A percentile compares a stretch with the other conserved stretches of the same genome.
Conservation (phyloP, 345 rosid species). For the Corymbia maculata region DNA sequence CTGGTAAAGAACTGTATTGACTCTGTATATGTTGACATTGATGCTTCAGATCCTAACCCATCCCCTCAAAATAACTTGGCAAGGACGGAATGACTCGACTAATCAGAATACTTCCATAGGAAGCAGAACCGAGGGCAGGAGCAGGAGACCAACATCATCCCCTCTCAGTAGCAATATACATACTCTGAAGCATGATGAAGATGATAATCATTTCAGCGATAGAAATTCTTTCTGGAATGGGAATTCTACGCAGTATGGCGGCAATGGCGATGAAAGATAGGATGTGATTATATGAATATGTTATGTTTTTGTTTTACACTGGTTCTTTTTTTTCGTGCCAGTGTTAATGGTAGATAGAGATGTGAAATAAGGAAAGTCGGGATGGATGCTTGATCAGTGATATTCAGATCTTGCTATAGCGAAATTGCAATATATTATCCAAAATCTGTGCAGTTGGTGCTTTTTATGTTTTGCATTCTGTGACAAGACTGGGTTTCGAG, state of each 20-base stretch:
- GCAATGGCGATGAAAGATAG: conserved; percentile 31
- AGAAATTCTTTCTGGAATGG: conserved; percentile 88
- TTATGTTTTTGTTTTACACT: background rate
- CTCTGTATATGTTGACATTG: background rate
- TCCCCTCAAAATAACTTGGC: conserved; percentile 17
- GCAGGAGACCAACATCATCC: conserved; percentile 36
- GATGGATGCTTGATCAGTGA: background rate
- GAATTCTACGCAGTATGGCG: conserved; percentile 79
- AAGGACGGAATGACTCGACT: conserved; percentile 8
- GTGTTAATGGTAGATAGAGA: background rate
- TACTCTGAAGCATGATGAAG: conserved; percentile 62
- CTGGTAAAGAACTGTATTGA: background rate
- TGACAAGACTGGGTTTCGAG: background rate
- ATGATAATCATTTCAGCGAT: conserved; percentile 44
- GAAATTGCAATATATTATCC: background rate
- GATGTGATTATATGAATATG: background rate
- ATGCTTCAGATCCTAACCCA: conserved; percentile 39
- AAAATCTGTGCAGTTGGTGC: background rate
- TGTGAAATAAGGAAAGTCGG: background rate
- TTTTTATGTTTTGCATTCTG: background rate
- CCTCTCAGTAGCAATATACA: conserved; percentile 64
- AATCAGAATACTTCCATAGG: conserved; percentile 11
- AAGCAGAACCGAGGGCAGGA: conserved; percentile 22
- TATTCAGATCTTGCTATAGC: background rate
- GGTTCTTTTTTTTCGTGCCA: background rate